Evolutionary conservation across 2,329 filamentous ascomycete species (phyloP), one percentile per base, ranked within the genome.

Genomic region (Aphanoascus verrucosus): DNA sequence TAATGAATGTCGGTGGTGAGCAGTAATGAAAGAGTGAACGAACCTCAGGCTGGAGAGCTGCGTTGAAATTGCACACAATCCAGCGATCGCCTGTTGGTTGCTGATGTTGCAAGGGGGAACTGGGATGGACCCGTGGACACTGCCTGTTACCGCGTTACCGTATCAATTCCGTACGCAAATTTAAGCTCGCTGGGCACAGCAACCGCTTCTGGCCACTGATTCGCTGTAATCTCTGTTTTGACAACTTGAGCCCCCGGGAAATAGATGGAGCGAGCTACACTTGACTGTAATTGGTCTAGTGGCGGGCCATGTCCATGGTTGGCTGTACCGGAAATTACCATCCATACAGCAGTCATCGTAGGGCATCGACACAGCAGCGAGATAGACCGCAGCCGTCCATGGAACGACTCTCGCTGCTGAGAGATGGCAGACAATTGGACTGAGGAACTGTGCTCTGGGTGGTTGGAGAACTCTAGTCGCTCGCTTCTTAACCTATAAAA

Each of bases 21-120:
- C 38, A 41, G 32, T 34, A 50, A 46, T 50, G 34, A 49, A 35
- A 31, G 28, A 49, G 45, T 37, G 34, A 56, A 42, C 14, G 55
- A 41, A 38, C 20, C 40, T 49, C 49, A 55, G 35, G 31, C 31
- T 6, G 34, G 34, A 9, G 23, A 43, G 15, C 46, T 34, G 44
- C 32, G 17, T 49, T 38, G 52, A 52, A 55, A 55, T 57, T 55
- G 52, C 52, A 55, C 37, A 40, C 23, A 28, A 28, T 28, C 23
- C 23, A 7, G 7, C 3, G 23, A 28, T 28, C 23, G 54, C 44
- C 14, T 12, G 38, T 38, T 38, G 12, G 11, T 15, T 38, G 35
- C 35, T 37, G 45, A 19, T 54, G 55, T 56, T 56, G 51, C 55
- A 53, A 53, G 43, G 48, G 48, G 52, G 52, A 44, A 52, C 49